Base-by-base conservation (phyloP, 2,329 filamentous ascomycete species). In the Pseudocercospora pini-densiflorae region DNA sequence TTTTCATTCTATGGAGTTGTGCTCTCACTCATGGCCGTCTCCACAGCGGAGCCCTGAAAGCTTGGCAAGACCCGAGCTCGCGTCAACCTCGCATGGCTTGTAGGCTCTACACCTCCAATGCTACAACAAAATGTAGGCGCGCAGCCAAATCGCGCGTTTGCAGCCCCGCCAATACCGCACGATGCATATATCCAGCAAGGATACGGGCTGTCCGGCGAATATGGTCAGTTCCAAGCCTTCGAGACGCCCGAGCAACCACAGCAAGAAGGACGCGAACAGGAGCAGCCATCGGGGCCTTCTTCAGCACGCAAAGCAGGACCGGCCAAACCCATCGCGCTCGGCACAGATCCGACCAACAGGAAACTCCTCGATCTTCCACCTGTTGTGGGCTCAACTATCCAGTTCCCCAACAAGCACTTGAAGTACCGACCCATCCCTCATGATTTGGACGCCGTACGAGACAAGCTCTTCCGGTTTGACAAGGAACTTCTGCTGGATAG, bases 401-500 rank as follows among this genome's bases (percentile, higher is more conserved):
- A 70, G 49, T 71, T 68, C 24, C 67, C 69, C 1, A 74, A 74
- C 61, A 74, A 71, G 55, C 53, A 45, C 14, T 29, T 73, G n/a
- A 68, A 65, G 23, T 71, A 73, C 23, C 63, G 63, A 21, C 71
- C 72, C 7, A 58, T 73, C 21, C 69, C 71, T n/a, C 54, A 66
- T 40, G 64, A 71, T 23, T 33, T 74, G 24, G 70, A 73, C 2
- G 63, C 47, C 4, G 61, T 73, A 21, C 63, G 72, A n/a, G 45
- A 70, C 8, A 73, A 73, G 59, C 58, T 74, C 2, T 72, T 70
- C 54, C 36, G 62, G 29, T 45, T 71, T 23, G 69, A 74, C 29
- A 19, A 71, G 54, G 63, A 70, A 2, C 40, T 72, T 1, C 64
- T 72, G 3, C 57, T 73, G 8, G 63, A 69, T 51, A 72, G 70